Evolutionary conservation across 2,329 filamentous ascomycete genomes (phyloP).

Genomic region (Cladosporium sp.): DNA sequence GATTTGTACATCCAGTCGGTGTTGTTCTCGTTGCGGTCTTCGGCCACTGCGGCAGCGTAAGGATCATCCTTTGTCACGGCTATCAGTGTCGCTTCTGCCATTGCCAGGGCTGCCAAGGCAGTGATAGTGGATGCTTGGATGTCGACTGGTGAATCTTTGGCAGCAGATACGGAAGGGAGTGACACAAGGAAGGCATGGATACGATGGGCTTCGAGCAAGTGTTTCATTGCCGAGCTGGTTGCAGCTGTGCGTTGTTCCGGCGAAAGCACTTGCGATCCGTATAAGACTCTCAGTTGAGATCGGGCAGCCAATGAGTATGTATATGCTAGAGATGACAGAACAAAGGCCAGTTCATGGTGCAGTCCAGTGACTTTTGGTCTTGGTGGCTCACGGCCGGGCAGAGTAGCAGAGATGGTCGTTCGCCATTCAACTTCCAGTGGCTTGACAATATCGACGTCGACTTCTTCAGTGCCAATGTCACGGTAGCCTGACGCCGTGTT

Average conservation of each 20-base stretch:
- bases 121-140: constrained; percentile 47
- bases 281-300: constrained; percentile 70
- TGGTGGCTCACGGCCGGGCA: constrained; percentile 65
- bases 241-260: constrained; percentile 68
- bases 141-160: constrained; percentile 42
- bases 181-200: constrained; percentile 70
- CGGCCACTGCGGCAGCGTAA: constrained; percentile 79
- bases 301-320: constrained; percentile 73
- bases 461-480: constrained; percentile 58
- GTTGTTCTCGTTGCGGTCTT: constrained; percentile 78
- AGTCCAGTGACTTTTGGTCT: constrained; percentile 72
- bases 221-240: constrained; percentile 73
- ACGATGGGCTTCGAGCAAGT: constrained; percentile 75
- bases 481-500: constrained; percentile 64
- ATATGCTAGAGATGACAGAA: constrained; percentile 74
- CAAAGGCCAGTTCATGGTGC: constrained; percentile 81
- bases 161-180: constrained; percentile 52
- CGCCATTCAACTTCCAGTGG: constrained; percentile 78
- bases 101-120: constrained; percentile 61
- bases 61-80: constrained; percentile 94
- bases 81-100: constrained; percentile 86
- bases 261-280: constrained; percentile 64
- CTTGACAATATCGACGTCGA: constrained; percentile 68
- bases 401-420: constrained; percentile 68
- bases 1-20: constrained; percentile 97